Evolutionary conservation across 768 basidiomycete species (phyloP), one percentile per base, ranked within the genome.

Genomic region (Lactarius hengduanensis): DNA sequence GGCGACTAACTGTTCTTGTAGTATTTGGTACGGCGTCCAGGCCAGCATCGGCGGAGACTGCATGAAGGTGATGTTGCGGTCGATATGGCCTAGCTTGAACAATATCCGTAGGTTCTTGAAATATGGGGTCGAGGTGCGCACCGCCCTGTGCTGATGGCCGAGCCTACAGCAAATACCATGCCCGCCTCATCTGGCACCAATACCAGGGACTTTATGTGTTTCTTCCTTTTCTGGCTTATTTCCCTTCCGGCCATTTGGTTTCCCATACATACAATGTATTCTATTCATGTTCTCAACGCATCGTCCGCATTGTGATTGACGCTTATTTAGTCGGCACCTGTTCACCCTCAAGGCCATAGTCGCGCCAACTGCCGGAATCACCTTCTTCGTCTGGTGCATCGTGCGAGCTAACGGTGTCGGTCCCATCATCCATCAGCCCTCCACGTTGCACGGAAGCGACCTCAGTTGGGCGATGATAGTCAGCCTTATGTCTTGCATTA

Each of bases 151-250:
- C 40, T 67, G 65, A 62, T 47, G 40, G 38, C 43, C 61, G 63
- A 32, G 62, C 64, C 65, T 38, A 62, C 57, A 90, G 86, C 84
- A 30, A 93, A 93, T 79, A 79, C 81, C 65, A 81, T 92, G 71
- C 87, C 90, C n/a, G 81, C 79, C 28, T 87, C 86, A 15, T 86
- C 89, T 66, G 90, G 91, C 54, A 92, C 85, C 38, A 89, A 81
- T 63, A 87, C 88, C n/a, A 82, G 83, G 61, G 86, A 90, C 77
- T 90, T 88, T 70, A 78, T 91, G 78, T 86, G 85, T 70, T 94
- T 94, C 84, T 88, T 94, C 81, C 80, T 94, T 65, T 95, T 93
- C 80, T 94, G 90, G 88, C 77, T 92, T 32, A 81, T 91, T 45
- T 89, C 86, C 38, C 82, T 93, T 36, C 90, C 90, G 10, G 86